A percentile compares a stretch with the other conserved stretches of the same genome.
These are phyloP conservation scores for Pyricularia sp. DNA, from an alignment of 2,329 filamentous ascomycete species.

Conservation along the genomic window DNA sequence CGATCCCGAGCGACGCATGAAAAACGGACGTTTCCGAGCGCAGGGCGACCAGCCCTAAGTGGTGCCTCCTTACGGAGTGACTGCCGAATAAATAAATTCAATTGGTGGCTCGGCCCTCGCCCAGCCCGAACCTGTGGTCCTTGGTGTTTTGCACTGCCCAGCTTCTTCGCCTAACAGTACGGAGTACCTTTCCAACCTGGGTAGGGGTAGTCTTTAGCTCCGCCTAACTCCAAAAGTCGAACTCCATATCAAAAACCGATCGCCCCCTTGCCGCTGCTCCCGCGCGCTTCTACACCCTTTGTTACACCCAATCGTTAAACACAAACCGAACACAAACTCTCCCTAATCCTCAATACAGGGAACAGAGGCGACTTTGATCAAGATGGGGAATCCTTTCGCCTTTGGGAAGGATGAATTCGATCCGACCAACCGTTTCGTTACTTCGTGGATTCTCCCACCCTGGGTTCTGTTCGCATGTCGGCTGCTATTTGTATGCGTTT, in stretches of 20 bases:
- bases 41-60: not conserved
- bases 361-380: slow-evolving; percentile 1
- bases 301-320: not conserved
- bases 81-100: not conserved
- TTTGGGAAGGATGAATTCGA: slow-evolving; percentile 37
- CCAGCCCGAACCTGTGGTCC: not conserved
- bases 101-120: not conserved
- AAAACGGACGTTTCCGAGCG: not conserved
- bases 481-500: slow-evolving; percentile 40
- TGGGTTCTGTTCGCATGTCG: slow-evolving; percentile 49
- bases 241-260: not conserved
- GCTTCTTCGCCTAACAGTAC: no score
- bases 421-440: slow-evolving; percentile 59
- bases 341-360: not conserved
- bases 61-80: not conserved
- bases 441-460: slow-evolving; percentile 72
- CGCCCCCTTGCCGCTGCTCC: not conserved
- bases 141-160: not conserved
- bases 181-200: no score
- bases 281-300: not conserved
- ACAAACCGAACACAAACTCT: not conserved
- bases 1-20: not conserved
- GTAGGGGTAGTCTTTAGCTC: no score
- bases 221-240: not conserved
- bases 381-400: slow-evolving; percentile 20